Conservation (phyloP, 2,329 filamentous ascomycete genomes). For the Pseudogymnoascus sp. region DNA sequence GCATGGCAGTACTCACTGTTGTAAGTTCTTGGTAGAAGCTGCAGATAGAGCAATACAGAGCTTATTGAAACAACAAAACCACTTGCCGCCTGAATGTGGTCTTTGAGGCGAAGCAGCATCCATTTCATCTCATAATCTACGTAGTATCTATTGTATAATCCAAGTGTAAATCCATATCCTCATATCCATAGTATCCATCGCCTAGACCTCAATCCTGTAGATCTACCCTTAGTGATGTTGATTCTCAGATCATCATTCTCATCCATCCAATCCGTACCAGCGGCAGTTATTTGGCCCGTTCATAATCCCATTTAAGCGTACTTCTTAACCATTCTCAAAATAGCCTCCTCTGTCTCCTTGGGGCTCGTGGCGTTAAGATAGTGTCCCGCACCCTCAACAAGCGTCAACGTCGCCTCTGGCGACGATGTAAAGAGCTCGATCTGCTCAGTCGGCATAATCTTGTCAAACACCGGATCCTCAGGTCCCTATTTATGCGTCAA, state of each 20-base stretch:
- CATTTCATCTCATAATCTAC: neutral
- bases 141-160: neutral
- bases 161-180: neutral
- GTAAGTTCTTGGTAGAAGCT: neutral
- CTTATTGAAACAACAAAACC: too few relatives aligned
- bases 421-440: conserved; percentile 43
- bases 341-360: conserved; percentile 36
- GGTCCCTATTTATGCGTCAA: conserved; percentile 32
- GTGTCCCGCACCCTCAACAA: conserved; percentile 39
- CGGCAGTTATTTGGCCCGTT: too few relatives aligned
- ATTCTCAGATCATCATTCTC: neutral
- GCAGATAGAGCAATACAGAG: neutral
- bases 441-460: conserved; percentile 36
- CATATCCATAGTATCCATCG: neutral
- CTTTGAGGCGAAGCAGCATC: neutral
- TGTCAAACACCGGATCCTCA: conserved; percentile 37
- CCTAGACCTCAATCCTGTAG: too few relatives aligned
- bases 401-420: conserved; percentile 35
- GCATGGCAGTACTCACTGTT: neutral
- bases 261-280: neutral
- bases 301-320: conserved; percentile 9
- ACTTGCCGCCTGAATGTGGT: neutral
- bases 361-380: conserved; percentile 43
- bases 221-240: neutral
- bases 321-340: conserved; percentile 32